Evolutionary conservation across 108 stramenopile species (phyloP).

Genomic region (Fragilaria radians): DNA sequence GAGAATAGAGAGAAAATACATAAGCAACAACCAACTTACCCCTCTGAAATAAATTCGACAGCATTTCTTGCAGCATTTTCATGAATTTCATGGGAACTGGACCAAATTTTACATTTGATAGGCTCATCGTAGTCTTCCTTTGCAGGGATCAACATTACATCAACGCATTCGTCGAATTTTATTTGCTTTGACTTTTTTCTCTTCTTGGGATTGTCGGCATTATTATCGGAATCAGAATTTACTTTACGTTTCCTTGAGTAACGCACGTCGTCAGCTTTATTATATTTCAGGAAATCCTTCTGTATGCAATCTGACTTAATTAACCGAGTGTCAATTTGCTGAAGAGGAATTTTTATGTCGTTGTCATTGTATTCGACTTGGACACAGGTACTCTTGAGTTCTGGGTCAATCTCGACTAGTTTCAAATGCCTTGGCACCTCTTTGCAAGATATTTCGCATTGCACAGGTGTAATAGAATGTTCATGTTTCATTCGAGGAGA

Average conservation of each 20-base stretch:
- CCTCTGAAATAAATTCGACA: conserved; percentile 62
- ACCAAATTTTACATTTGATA: conserved; percentile 43
- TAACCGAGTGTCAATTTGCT: not conserved
- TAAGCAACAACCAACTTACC: conserved; percentile 16
- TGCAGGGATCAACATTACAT: conserved; percentile 61
- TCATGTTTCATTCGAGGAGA: no score
- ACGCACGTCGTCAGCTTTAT: not conserved
- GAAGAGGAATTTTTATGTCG: no score
- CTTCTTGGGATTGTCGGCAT: not conserved
- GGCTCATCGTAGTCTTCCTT: conserved; percentile 50
- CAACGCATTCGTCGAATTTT: conserved; percentile 38
- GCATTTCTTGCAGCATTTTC: conserved; percentile 58
- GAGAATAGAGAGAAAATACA: not conserved
- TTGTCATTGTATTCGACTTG: no score
- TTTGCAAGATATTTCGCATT: no score
- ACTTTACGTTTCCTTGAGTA: not conserved
- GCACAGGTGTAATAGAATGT: no score
- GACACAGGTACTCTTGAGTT: no score
- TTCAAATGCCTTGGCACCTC: no score
- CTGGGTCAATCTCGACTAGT: no score
- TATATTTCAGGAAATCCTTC: conserved; percentile 1
- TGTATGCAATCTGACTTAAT: not conserved
- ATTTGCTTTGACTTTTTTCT: conserved; percentile 11
- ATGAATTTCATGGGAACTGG: conserved; percentile 45
- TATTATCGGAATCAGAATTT: not conserved